Evolutionary conservation across 2,329 filamentous ascomycete genomes (phyloP), one percentile per base, ranked within the genome.

Genomic region (Alternaria postmessia): DNA sequence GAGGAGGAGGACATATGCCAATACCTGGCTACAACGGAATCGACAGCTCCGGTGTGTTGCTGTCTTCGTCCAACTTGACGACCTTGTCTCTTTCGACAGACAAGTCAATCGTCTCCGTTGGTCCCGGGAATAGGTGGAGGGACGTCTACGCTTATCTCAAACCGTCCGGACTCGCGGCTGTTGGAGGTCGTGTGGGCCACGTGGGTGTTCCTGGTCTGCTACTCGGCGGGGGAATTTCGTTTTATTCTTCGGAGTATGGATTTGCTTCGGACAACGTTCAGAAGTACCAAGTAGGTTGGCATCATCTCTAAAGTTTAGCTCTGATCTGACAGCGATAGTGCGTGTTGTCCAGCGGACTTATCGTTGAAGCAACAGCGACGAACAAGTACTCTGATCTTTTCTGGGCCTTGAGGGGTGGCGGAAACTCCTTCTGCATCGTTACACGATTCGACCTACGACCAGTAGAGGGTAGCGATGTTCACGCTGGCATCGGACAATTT

Each of bases 161-260:
- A 28, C 53, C 57, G 11, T 59, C 47, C 4, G 55, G 60, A 1
- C 62, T 76, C 12, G 63, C 66, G 36, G 68, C 70, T 53, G 66
- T 75, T 8, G 75, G 75, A 3, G 74, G 73, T 3, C 62, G 75
- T 8, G 59, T 75, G 11, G 66, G 64, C 14, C 67, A 66, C 47
- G 72, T 77, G n/a, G 74, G 73, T 20, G 73, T 76, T 4, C 64
- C 71, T 8, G 74, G 75, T 26, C 24, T 73, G 26, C 57, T 72
- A 2, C 66, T 75, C n/a, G 72, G 74, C 12, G 69, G 70, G 8
- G 69, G 69, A 1, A 66, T 71, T 9, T 68, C 66, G 4, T 72
- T 63, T 30, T 70, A 63, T 36, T 63, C 63, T 5, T 63, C 65
- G n/a, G 51, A 70, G 30, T 54, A 67, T 20, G 69, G 66, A 0